Evolutionary conservation across 2,329 filamentous ascomycete species (phyloP).

Genomic region (Microdochium paspali): DNA sequence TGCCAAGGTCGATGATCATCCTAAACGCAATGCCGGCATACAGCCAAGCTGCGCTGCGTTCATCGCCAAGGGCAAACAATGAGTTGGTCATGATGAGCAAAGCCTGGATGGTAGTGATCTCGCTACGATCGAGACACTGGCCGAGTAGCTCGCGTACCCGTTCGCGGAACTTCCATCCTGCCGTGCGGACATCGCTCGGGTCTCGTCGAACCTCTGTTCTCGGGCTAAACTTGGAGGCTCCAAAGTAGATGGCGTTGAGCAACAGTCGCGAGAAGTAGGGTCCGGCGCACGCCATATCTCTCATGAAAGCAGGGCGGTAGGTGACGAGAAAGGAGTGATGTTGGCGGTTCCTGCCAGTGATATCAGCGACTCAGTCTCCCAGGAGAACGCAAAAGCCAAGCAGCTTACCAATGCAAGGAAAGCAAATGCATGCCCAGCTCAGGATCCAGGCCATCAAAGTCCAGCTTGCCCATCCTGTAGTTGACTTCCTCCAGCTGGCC

Average conservation of each 20-base stretch:
- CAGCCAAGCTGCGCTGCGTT: slow-evolving; percentile 45
- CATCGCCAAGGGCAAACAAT: slow-evolving; percentile 50
- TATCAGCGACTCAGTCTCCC: slow-evolving; percentile 55
- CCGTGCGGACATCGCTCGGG: slow-evolving; percentile 37
- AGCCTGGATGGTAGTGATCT: slow-evolving; percentile 50
- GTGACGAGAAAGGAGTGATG: slow-evolving; percentile 37
- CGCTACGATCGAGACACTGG: slow-evolving; percentile 41
- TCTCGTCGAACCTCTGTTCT: slow-evolving; percentile 33
- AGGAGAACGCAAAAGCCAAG: slow-evolving; percentile 35
- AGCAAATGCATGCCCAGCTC: slow-evolving; percentile 42
- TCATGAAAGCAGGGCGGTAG: slow-evolving; percentile 51
- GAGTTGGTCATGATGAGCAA: slow-evolving; percentile 49
- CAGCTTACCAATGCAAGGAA: slow-evolving; percentile 29
- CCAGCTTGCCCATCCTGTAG: slow-evolving; percentile 31
- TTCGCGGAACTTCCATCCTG: slow-evolving; percentile 37
- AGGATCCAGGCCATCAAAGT: slow-evolving; percentile 45
- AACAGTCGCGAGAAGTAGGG: slow-evolving; percentile 40
- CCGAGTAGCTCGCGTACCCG: slow-evolving; percentile 44
- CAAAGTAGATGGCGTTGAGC: slow-evolving; percentile 38
- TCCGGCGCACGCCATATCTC: slow-evolving; percentile 39
- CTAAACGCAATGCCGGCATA: slow-evolving; percentile 43
- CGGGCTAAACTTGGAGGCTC: slow-evolving; percentile 47
- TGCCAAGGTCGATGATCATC: slow-evolving; percentile 38
- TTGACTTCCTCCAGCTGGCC: slow-evolving; percentile 38
- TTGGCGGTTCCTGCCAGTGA: slow-evolving; percentile 43